Evolutionary conservation across 164 flowering plant genomes (phyloP).

Genomic region (Umbilicus rupestris): DNA sequence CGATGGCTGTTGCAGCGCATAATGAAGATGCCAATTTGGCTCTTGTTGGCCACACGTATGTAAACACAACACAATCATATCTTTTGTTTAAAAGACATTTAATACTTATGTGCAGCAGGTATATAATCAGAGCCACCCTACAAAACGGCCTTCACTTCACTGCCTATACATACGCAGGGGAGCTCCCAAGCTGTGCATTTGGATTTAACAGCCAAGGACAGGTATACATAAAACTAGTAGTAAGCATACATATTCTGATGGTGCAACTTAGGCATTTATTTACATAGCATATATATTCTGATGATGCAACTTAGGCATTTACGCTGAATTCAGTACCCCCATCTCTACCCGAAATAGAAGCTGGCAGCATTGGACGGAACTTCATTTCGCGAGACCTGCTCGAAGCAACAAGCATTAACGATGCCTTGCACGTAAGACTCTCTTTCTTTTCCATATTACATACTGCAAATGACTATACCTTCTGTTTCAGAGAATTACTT

Average conservation of each 20-base stretch:
- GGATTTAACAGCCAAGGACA: constrained; percentile 70
- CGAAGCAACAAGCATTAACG: constrained; percentile 55
- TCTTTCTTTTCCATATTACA: background rate
- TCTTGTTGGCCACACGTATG: constrained; percentile 64
- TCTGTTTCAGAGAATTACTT: constrained; percentile 40
- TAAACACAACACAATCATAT: background rate
- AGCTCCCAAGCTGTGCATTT: constrained; percentile 87
- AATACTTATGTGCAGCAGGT: too few relatives aligned
- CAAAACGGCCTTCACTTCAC: constrained; percentile 44
- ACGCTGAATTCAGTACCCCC: constrained; percentile 81
- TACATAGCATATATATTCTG: too few relatives aligned
- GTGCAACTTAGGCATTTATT: too few relatives aligned
- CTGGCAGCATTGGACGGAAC: constrained; percentile 59
- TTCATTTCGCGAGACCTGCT: constrained; percentile 72
- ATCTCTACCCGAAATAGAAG: constrained; percentile 42
- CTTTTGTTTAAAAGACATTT: background rate
- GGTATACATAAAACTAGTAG: too few relatives aligned
- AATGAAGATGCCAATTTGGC: constrained; percentile 81
- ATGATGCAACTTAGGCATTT: constrained; percentile 49
- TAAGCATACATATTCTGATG: too few relatives aligned
- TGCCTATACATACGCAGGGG: constrained; percentile 85
- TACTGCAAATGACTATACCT: background rate
- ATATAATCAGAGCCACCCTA: constrained; percentile 47
- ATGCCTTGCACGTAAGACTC: constrained; percentile 47
- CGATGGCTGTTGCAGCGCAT: constrained; percentile 72